Evolutionary conservation across 2,329 filamentous ascomycete genomes (phyloP).

Genomic region (Dothistroma pini): DNA sequence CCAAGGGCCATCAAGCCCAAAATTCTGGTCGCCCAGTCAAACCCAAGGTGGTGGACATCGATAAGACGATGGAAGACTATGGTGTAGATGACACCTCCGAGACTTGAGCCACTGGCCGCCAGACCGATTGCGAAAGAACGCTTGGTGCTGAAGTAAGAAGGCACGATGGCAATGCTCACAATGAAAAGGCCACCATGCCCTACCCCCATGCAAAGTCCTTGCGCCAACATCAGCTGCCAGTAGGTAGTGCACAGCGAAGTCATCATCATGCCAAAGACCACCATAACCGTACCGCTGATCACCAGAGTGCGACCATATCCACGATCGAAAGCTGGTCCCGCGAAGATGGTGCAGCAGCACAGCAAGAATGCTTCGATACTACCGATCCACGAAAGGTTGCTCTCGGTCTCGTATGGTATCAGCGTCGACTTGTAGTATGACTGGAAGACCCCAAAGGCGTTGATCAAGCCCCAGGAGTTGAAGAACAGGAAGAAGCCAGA

Average conservation of each 20-base stretch:
- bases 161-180: slow-evolving; percentile 58
- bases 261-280: slow-evolving; percentile 51
- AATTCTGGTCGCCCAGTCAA: slow-evolving; percentile 52
- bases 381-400: slow-evolving; percentile 48
- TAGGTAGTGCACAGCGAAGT: slow-evolving; percentile 42
- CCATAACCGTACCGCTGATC: slow-evolving; percentile 36
- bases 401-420: slow-evolving; percentile 3
- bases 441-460: slow-evolving; percentile 46
- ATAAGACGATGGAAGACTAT: slow-evolving; percentile 46
- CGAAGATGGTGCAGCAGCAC: slow-evolving; percentile 47
- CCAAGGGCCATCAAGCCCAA: slow-evolving; percentile 45
- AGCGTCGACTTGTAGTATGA: slow-evolving; percentile 41
- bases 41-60: slow-evolving; percentile 44
- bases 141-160: slow-evolving; percentile 59
- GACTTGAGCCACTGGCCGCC: slow-evolving; percentile 55
- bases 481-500: slow-evolving; percentile 46
- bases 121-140: slow-evolving; percentile 56
- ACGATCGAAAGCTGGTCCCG: slow-evolving; percentile 49
- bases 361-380: slow-evolving; percentile 50
- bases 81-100: slow-evolving; percentile 54
- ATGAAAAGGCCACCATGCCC: slow-evolving; percentile 57
- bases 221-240: slow-evolving; percentile 52
- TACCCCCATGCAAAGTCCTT: slow-evolving; percentile 41
- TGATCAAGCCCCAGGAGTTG: slow-evolving; percentile 38
- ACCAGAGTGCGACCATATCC: slow-evolving; percentile 46